Percentiles rank a stretch among this genome's conserved stretches.
These are phyloP conservation scores for Ceratocystis albifundus DNA, from an alignment of 2,329 filamentous ascomycete genomes.

Conservation along the genomic window DNA sequence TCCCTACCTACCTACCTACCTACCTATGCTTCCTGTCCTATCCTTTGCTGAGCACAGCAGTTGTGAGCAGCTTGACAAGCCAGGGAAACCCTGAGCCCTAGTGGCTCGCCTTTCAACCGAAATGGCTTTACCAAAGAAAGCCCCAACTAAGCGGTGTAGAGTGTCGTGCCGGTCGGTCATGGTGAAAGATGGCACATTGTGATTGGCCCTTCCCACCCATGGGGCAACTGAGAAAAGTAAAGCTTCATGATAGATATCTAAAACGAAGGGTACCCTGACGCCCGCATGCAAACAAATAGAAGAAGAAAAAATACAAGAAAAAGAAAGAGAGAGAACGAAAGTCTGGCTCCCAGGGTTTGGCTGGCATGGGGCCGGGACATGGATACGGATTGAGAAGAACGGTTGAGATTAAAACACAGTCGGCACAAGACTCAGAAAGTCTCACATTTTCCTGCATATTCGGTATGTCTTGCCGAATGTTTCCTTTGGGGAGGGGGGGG, in stretches of 20 bases:
- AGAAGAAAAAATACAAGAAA: no score
- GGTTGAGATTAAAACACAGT: slow-evolving; percentile 10
- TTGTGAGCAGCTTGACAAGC: neutral
- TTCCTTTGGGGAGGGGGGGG: no score
- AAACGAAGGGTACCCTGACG: slow-evolving; percentile 3
- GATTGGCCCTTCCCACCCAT: neutral
- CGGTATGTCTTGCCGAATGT: slow-evolving; percentile 11
- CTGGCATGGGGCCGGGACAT: slow-evolving; percentile 1
- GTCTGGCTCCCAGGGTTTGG: slow-evolving; percentile 4
- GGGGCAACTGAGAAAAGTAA: neutral
- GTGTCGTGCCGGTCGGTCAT: neutral
- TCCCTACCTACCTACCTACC: no score
- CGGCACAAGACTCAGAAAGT: neutral
- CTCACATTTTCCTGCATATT: neutral
- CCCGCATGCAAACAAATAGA: slow-evolving; percentile 6
- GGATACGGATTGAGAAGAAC: neutral
- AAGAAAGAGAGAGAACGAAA: neutral
- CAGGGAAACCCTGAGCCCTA: slow-evolving; percentile 10
- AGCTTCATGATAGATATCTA: neutral
- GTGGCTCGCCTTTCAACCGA: neutral
- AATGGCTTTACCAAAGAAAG: neutral
- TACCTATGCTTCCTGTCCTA: neutral
- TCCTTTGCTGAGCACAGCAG: neutral
- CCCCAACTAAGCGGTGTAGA: slow-evolving; percentile 2
- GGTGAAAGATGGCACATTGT: neutral